These are phyloP conservation scores for Mrakia frigida DNA, from an alignment of 768 basidiomycete species.

Conservation along the genomic window DNA sequence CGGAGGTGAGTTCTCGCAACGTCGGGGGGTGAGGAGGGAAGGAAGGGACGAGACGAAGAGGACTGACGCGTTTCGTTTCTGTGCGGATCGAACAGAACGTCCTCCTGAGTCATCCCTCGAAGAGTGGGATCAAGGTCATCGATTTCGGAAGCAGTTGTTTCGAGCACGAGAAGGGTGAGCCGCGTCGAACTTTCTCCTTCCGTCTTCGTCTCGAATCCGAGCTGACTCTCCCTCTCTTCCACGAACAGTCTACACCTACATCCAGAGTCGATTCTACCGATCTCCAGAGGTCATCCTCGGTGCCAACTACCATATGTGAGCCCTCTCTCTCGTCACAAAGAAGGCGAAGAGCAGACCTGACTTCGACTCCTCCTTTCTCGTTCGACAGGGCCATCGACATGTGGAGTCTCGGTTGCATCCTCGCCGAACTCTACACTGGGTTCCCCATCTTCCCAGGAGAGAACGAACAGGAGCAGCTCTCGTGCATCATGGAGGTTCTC, in stretches of 20 bases:
- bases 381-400: conserved; percentile 59
- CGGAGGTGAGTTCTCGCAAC: conserved; percentile 61
- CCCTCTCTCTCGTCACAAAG: conserved; percentile 46
- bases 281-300: conserved; percentile 98
- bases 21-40: neutral
- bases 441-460: conserved; percentile 99
- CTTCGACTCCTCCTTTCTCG: neutral
- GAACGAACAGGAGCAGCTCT: conserved; percentile 95
- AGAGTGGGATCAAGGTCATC: conserved; percentile 95
- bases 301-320: conserved; percentile 93
- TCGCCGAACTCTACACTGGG: conserved; percentile 94
- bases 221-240: neutral
- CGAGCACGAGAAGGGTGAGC: conserved; percentile 93
- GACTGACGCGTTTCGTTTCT: neutral
- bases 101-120: conserved; percentile 84
- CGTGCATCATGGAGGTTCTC: conserved; percentile 98
- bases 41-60: neutral
- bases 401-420: conserved; percentile 98
- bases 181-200: conserved; percentile 25
- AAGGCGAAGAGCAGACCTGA: neutral
- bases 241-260: conserved; percentile 87
- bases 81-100: conserved; percentile 64
- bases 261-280: conserved; percentile 99
- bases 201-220: neutral
- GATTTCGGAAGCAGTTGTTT: conserved; percentile 99